Evolutionary conservation across 768 basidiomycete species (phyloP), one percentile per base, ranked within the genome.

Genomic region (Tephrocybe sp.): DNA sequence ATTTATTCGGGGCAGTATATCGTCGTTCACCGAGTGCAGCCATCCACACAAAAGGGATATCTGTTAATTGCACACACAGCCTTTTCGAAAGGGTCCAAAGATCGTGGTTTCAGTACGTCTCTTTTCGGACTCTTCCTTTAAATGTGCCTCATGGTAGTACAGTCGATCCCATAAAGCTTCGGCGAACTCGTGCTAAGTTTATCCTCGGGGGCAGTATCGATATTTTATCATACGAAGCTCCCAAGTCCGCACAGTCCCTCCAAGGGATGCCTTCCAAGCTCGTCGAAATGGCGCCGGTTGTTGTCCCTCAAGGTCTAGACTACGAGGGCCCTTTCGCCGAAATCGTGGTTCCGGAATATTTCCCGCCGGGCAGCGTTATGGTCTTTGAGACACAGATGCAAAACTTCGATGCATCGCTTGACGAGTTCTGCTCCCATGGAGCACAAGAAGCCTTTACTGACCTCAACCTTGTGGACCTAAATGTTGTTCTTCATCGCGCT

Each of bases 331-430:
- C 85, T 0, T 91, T 77, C 67, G 80, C 86, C 18, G 90, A 93
- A 65, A 84, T 98, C 53, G 61, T 79, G 17, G 83, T 97, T 1
- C 97, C 97, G 0, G 86, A 93, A 32, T 73, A 76, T 60, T 99
- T 98, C 71, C 94, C 95, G n/a, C 94, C 96, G 0, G 96, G 96
- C 9, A 93, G 90, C 53, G 83, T 98, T 62, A 85, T 98, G 88
- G 60, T 99, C 17, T 98, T 98, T 62, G 83, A 86, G 63, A 97
- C 95, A 0, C 84, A 89, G 57, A 76, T 91, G 44, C 81, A 91
- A 58, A 84, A 86, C 20, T 70, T 88, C 50, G 89, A 93, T 51
- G 55, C 78, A 2, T 69, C 77, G 0, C 76, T 98, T 2, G 96
- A 97, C 54, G 64, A 65, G 2, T 84, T 89, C 59, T 96, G 93